phyloP scores from a whole-genome alignment of 2,329 filamentous ascomycete species.

The Ophiosphaerella korrae region DNA sequence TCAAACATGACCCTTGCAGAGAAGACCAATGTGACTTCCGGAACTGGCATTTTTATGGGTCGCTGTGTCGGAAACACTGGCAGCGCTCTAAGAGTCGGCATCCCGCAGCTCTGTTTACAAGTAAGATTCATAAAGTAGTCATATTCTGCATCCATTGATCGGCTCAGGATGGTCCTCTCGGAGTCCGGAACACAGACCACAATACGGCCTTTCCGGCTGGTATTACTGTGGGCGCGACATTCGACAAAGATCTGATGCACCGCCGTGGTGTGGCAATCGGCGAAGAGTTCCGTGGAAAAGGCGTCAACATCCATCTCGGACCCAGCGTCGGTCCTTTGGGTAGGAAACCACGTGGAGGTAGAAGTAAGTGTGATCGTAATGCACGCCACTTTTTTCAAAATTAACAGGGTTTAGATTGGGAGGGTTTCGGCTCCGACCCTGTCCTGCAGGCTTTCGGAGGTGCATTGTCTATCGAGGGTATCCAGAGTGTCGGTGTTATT shows the following conservation, averaged over 20 bases:
- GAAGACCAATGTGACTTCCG: slow-evolving; percentile 77
- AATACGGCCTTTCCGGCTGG: slow-evolving; percentile 79
- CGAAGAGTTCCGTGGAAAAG: slow-evolving; percentile 74
- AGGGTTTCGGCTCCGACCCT: slow-evolving; percentile 73
- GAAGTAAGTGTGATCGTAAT: slow-evolving; percentile 47
- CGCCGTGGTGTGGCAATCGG: slow-evolving; percentile 70
- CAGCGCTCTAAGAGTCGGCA: slow-evolving; percentile 70
- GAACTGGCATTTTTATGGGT: slow-evolving; percentile 73
- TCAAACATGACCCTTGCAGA: slow-evolving; percentile 79
- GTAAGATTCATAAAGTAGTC: not conserved
- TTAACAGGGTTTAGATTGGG: slow-evolving; percentile 59
- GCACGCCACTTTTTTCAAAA: not conserved
- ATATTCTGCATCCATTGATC: too few species aligned
- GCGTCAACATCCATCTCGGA: slow-evolving; percentile 72
- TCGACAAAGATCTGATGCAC: slow-evolving; percentile 74
- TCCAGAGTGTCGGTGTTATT: slow-evolving; percentile 75
- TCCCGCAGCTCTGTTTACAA: slow-evolving; percentile 63
- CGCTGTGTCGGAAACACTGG: slow-evolving; percentile 77
- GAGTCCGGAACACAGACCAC: slow-evolving; percentile 74
- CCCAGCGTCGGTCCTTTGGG: slow-evolving; percentile 74
- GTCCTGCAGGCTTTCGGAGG: slow-evolving; percentile 75
- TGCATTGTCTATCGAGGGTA: slow-evolving; percentile 75
- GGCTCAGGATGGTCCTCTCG: slow-evolving; percentile 70
- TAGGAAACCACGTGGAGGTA: slow-evolving; percentile 65
- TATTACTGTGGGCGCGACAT: slow-evolving; percentile 77